Evolutionary conservation across 768 basidiomycete genomes (phyloP), one percentile per base, ranked within the genome.

Genomic region (Amanita subjunquillea): DNA sequence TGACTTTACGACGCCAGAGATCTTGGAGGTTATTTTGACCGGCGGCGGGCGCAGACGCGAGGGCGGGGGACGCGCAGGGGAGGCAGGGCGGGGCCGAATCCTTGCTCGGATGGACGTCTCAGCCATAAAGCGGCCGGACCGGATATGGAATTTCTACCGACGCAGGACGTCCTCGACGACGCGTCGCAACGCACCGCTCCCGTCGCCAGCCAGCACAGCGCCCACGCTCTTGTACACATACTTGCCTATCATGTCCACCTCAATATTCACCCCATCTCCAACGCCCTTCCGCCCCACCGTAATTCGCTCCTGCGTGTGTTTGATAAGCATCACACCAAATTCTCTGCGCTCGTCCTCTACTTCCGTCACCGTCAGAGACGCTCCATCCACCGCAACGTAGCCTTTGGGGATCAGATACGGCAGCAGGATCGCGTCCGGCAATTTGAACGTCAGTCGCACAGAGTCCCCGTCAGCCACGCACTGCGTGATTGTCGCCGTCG

Each of bases 231-330:
- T 92, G 61, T 79, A 78, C 3, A 94, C 88, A 57, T 90, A 92
- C 67, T 95, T 95, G 13, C 89, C 92, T 17, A 94, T 83, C 81
- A 92, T 91, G 64, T 96, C 92, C 41, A 86, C 92, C 71, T 99
- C 96, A 54, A 99, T 78, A 62, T 99, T 99, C 48, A 98, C 93
- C 60, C 77, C 86, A 44, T 79, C 78, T 0, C 93, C 94, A 1
- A 87, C 65, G 2, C 60, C 58, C 67, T 98, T 99, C 55, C 69
- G 76, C 37, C 77, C 76, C 48, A 99, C 73, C 2, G 89, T 85
- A 53, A 97, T 85, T 67, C 85, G 91, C 60, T 83, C 71, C 63
- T 96, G 95, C 9, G 91, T 94, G 68, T 98, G 94, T 59, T 80
- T 80, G 68, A 99, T 94, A 58, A 99, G 79, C 94, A 98, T 98